A percentile compares a stretch with the other conserved stretches of the same genome.
phyloP scores from a whole-genome alignment of 176 grass and related monocot genomes.

The Cenchrus fungigraminus region DNA sequence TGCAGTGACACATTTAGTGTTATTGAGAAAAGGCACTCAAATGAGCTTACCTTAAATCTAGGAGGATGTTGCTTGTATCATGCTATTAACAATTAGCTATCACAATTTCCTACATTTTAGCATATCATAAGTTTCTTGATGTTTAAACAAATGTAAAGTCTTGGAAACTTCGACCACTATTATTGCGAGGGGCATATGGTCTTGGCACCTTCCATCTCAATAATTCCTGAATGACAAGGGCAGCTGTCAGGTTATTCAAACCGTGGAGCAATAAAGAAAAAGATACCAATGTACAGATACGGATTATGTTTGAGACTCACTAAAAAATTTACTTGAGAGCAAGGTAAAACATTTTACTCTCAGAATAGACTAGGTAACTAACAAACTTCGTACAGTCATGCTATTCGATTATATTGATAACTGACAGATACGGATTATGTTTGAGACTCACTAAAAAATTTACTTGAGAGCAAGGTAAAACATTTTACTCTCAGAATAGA shows the following conservation, averaged over 20 bases:
- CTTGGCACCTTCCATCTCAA: slow-evolving; percentile 85
- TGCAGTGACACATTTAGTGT: neutral
- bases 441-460: neutral
- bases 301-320: neutral
- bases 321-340: neutral
- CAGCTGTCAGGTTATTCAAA: slow-evolving; percentile 24
- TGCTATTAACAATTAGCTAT: neutral
- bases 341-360: neutral
- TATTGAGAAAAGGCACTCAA: neutral
- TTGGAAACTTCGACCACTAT: slow-evolving; percentile 54
- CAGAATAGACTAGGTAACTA: neutral
- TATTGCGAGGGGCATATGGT: slow-evolving; percentile 75
- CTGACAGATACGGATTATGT: too few species aligned
- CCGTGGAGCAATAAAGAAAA: slow-evolving; percentile 10
- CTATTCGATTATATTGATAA: slow-evolving; percentile 8
- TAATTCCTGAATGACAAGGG: slow-evolving; percentile 61
- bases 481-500: neutral
- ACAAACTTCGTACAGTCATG: neutral
- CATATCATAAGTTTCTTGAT: slow-evolving; percentile 10
- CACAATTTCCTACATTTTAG: neutral
- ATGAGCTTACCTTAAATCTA: slow-evolving; percentile 31
- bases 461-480: neutral
- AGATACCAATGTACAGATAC: neutral
- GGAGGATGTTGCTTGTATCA: slow-evolving; percentile 16
- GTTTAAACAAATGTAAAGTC: slow-evolving; percentile 43